These are phyloP conservation scores for Globisporangium cederbergense DNA, from an alignment of 352 stramenopile genomes.

Conservation along the genomic window DNA sequence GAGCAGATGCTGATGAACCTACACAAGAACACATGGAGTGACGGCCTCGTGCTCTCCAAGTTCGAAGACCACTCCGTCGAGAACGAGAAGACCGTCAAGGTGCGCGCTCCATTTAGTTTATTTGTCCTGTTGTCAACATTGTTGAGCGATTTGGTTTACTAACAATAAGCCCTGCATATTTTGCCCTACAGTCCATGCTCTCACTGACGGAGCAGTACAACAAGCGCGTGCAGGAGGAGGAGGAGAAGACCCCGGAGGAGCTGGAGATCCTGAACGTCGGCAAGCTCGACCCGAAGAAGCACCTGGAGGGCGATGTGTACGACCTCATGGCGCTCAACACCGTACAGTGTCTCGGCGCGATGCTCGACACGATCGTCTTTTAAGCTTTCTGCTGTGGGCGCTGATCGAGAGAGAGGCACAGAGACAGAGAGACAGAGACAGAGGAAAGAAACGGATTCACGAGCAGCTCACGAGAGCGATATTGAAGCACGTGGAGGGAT, in stretches of 20 bases:
- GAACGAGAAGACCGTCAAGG: constrained; percentile 92
- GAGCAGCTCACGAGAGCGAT: background rate
- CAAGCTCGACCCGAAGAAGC: constrained; percentile 95
- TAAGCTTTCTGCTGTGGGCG: constrained; percentile 32
- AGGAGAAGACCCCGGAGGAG: constrained; percentile 97
- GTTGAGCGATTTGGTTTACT: no score
- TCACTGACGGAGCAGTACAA: constrained; percentile 97
- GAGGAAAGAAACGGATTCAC: background rate
- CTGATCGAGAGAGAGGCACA: background rate
- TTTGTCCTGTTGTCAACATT: no score
- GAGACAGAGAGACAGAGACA: no score
- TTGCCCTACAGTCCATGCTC: constrained; percentile 82
- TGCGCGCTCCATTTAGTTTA: constrained; percentile 13
- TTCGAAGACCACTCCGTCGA: constrained; percentile 95
- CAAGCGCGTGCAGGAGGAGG: constrained; percentile 91
- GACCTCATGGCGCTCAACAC: constrained; percentile 99
- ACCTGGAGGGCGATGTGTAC: constrained; percentile 93
- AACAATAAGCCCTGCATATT: no score
- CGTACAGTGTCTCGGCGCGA: constrained; percentile 97
- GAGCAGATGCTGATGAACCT: constrained; percentile 99
- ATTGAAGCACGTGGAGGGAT: no score
- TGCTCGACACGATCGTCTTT: constrained; percentile 99
- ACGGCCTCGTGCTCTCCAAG: constrained; percentile 91
- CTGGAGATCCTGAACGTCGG: constrained; percentile 97
- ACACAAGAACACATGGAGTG: constrained; percentile 97